phyloP scores from a whole-genome alignment of 2,329 filamentous ascomycete species.

The Claviceps capensis region DNA sequence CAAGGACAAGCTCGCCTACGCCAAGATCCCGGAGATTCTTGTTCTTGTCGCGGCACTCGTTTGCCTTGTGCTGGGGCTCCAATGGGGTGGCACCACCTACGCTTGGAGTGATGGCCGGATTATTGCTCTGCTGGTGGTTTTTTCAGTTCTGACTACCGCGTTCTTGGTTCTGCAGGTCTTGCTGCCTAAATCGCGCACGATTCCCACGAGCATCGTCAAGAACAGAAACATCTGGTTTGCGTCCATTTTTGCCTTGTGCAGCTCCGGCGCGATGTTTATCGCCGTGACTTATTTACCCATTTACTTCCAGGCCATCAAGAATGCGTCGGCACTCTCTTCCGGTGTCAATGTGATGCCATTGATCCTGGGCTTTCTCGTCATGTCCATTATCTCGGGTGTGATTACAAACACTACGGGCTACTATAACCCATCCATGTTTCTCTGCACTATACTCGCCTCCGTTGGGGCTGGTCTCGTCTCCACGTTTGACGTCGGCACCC shows the following conservation, averaged over 20 bases:
- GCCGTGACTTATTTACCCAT: conserved; percentile 28
- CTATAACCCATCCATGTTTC: conserved; percentile 30
- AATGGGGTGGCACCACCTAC: conserved; percentile 30
- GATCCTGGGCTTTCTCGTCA: conserved; percentile 21
- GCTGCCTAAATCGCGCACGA: conserved; percentile 19
- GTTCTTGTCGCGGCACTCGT: conserved; percentile 24
- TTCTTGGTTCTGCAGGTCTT: conserved; percentile 25
- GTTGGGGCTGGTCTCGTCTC: conserved; percentile 29
- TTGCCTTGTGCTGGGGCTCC: conserved; percentile 34
- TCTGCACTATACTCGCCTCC: conserved; percentile 18
- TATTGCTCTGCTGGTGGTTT: conserved; percentile 18
- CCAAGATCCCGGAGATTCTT: conserved; percentile 17
- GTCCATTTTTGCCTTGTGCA: conserved; percentile 23
- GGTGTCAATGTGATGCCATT: conserved; percentile 26
- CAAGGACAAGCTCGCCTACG: conserved; percentile 3
- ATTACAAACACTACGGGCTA: conserved; percentile 19
- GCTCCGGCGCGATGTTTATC: conserved; percentile 20
- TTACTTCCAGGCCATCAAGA: conserved; percentile 33
- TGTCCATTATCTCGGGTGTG: background rate
- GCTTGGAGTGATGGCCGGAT: conserved; percentile 13
- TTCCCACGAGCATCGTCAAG: conserved; percentile 21
- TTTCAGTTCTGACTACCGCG: conserved; percentile 17
- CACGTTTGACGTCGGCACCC: conserved; percentile 22
- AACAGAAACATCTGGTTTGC: conserved; percentile 25
- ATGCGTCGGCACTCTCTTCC: conserved; percentile 25